Evolutionary conservation across 768 basidiomycete species (phyloP).

Genomic region (Basidioascus undulatus): DNA sequence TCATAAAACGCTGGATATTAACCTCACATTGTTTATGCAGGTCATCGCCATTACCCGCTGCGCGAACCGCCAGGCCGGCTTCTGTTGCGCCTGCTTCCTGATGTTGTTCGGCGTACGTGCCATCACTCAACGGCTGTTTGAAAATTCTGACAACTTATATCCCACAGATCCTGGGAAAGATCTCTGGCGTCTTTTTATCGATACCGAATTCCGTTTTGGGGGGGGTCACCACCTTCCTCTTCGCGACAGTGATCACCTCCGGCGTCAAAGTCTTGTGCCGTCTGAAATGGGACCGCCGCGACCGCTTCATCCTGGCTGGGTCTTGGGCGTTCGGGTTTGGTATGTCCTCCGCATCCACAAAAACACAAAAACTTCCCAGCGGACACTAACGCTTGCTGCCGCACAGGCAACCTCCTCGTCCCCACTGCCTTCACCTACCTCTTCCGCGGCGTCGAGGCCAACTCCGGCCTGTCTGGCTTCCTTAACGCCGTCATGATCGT

Average conservation of each 20-base stretch:
- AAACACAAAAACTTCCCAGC: constrained; percentile 36
- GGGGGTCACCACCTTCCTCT: constrained; percentile 69
- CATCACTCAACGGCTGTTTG: no score
- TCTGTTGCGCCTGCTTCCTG: constrained; percentile 56
- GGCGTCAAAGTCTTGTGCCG: constrained; percentile 46
- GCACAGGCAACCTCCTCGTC: constrained; percentile 44
- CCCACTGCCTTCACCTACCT: constrained; percentile 40
- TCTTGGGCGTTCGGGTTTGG: neutral
- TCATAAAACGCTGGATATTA: no score
- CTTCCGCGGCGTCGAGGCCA: constrained; percentile 26
- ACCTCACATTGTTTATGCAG: no score
- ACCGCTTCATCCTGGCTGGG: constrained; percentile 3
- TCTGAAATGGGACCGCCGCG: constrained; percentile 15
- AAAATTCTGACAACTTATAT: neutral
- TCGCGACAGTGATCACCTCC: constrained; percentile 45
- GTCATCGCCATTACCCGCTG: constrained; percentile 58
- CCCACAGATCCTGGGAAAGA: constrained; percentile 37
- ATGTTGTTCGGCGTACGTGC: no score
- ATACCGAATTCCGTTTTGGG: constrained; percentile 65
- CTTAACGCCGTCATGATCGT: constrained; percentile 59
- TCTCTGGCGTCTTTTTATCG: constrained; percentile 60
- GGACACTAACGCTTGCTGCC: constrained; percentile 41
- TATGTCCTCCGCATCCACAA: constrained; percentile 28
- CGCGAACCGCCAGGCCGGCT: constrained; percentile 52
- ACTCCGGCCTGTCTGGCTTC: constrained; percentile 35